These are phyloP conservation scores for Auricularia sp. DNA, from an alignment of 768 basidiomycete species.

Conservation along the genomic window DNA sequence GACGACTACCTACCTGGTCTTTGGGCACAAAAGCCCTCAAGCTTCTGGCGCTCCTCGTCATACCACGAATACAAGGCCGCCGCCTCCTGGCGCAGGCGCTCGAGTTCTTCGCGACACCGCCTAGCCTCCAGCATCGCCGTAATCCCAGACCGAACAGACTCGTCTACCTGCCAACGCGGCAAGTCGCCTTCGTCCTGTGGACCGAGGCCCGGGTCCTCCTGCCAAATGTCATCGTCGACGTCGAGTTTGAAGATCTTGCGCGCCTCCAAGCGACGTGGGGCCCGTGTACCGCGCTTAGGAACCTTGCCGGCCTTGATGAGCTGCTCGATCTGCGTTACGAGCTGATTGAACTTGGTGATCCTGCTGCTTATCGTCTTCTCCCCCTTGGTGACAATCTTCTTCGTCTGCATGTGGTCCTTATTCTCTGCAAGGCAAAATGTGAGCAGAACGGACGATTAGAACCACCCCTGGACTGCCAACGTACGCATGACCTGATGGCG, in stretches of 20 bases:
- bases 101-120: background rate
- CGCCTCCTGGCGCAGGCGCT: background rate
- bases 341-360: background rate
- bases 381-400: background rate
- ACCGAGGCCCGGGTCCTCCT: background rate
- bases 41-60: background rate
- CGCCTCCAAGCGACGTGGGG: background rate
- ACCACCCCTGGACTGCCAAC: background rate
- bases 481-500: background rate
- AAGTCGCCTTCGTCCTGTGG: background rate
- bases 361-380: background rate
- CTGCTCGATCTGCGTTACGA: background rate
- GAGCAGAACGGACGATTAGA: no score
- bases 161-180: background rate
- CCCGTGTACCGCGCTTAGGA: background rate
- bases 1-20: background rate
- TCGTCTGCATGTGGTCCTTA: background rate
- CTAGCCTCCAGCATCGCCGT: background rate
- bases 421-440: background rate
- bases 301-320: background rate
- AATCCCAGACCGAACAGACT: background rate
- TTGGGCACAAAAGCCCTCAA: background rate
- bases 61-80: background rate
- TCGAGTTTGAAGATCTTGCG: background rate
- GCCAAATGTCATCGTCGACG: conserved; percentile 1